Conservation (phyloP, 768 basidiomycete species). For the Clathrus columnatus region DNA sequence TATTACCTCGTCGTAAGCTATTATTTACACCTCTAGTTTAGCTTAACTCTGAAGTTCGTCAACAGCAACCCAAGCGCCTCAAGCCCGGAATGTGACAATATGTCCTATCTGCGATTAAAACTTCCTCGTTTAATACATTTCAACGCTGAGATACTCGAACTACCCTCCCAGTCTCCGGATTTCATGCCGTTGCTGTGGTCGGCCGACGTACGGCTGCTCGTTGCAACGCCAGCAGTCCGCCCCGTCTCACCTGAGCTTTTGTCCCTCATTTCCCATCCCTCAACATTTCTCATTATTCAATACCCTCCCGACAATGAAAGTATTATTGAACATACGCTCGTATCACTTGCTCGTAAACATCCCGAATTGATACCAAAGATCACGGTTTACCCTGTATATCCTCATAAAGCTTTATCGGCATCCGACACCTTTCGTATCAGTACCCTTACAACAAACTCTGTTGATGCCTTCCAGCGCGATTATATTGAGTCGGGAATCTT, state of each 20-base stretch:
- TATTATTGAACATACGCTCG: slow-evolving; percentile 34
- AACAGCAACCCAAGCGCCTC: slow-evolving; percentile 23
- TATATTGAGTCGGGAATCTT: slow-evolving; percentile 53
- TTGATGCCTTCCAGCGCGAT: slow-evolving; percentile 59
- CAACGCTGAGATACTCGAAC: slow-evolving; percentile 9
- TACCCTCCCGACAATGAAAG: slow-evolving; percentile 32
- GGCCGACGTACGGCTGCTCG: slow-evolving; percentile 57
- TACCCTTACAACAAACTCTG: slow-evolving; percentile 36
- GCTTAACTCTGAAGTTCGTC: background rate
- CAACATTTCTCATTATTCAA: slow-evolving; percentile 22
- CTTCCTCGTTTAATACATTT: background rate
- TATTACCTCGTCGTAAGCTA: background rate
- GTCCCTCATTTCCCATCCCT: slow-evolving; percentile 20
- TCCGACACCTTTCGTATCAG: slow-evolving; percentile 38
- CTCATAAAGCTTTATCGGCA: slow-evolving; percentile 48
- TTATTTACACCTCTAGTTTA: background rate
- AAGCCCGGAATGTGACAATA: slow-evolving; percentile 45
- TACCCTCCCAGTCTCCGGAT: slow-evolving; percentile 12
- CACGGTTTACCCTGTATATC: slow-evolving; percentile 43
- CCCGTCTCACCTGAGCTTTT: slow-evolving; percentile 27
- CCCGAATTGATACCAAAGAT: slow-evolving; percentile 16
- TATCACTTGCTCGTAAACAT: slow-evolving; percentile 14
- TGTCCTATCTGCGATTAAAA: slow-evolving; percentile 3
- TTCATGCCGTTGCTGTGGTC: slow-evolving; percentile 22
- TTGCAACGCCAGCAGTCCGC: slow-evolving; percentile 52